These are phyloP conservation scores for Orobanche coerulescens DNA, from an alignment of 257 asterid species.

Conservation along the genomic window DNA sequence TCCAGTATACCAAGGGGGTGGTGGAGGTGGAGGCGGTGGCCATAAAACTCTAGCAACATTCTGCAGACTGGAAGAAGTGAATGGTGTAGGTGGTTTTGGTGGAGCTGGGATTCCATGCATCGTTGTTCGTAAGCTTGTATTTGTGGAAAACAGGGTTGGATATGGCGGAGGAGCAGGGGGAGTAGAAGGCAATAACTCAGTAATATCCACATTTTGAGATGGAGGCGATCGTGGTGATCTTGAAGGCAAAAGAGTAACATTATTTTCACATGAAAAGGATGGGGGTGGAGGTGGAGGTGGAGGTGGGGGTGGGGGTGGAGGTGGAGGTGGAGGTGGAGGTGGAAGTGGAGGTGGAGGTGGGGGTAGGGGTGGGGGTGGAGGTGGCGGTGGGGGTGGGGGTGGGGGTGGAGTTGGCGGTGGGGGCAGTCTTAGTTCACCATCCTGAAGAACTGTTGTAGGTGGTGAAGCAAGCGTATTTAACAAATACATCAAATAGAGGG, in stretches of 20 bases:
- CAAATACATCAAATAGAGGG: slow-evolving; percentile 26
- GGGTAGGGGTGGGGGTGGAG: slow-evolving; percentile 19
- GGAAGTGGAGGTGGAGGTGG: slow-evolving; percentile 21
- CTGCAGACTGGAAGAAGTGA: slow-evolving; percentile 11
- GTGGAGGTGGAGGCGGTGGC: slow-evolving; percentile 19
- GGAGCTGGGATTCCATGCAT: slow-evolving; percentile 24
- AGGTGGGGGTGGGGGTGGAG: no score
- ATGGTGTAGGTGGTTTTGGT: slow-evolving; percentile 27
- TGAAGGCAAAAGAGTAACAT: slow-evolving; percentile 24
- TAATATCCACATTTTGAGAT: slow-evolving; percentile 2
- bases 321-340: no score
- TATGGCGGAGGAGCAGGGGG: slow-evolving; percentile 7
- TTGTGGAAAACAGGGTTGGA: slow-evolving; percentile 11
- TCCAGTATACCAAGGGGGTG: slow-evolving; percentile 33
- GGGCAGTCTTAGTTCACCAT: not conserved
- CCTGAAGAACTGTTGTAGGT: slow-evolving; percentile 10
- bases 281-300: slow-evolving; percentile 27
- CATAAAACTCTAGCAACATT: not conserved
- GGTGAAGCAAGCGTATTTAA: slow-evolving; percentile 23
- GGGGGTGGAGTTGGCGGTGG: slow-evolving; percentile 18
- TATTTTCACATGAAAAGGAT: slow-evolving; percentile 4
- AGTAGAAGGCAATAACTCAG: slow-evolving; percentile 16
- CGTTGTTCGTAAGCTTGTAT: slow-evolving; percentile 24
- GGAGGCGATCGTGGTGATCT: slow-evolving; percentile 30
- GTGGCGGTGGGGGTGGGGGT: slow-evolving; percentile 20